Base-by-base conservation (phyloP, 441 rosid species). In the Syzygium syzygioides region DNA sequence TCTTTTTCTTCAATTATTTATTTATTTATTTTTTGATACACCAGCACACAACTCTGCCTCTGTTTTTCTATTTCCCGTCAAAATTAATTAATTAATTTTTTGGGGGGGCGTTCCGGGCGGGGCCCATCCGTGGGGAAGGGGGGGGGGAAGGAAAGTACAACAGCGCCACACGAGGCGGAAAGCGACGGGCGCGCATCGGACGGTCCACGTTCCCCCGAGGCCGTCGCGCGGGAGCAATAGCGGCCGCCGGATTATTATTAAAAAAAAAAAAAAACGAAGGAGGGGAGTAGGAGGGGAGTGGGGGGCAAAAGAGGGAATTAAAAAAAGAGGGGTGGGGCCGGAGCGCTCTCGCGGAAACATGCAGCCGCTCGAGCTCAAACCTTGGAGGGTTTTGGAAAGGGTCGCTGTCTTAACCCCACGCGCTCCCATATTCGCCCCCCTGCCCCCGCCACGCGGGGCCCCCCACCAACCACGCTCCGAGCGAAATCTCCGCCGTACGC, bases 321-420 rank as follows among this genome's bases (percentile, higher is more conserved):
- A 45, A 3, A 7, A n/a, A 62, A 15, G 26, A 11, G 17, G 53
- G 14, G n/a, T 15, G 28, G 30, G 30, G 37, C 17, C n/a, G 2
- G 83, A 25, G 18, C 10, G 18, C 10, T 71, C 79, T 59, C 89
- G 97, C 96, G 97, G 94, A 93, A 92, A 94, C 94, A 80, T 85
- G 97, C 93, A 94, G 93, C 92, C 86, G 90, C 83, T 57, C 88
- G 62, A 30, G 92, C 97, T 94, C 93, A 92, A 93, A 93, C 95
- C 92, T 94, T 87, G 95, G 97, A 94, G 55, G 17, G 45, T 55
- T 32, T 50, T 14, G 17, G 34, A n/a, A 54, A 30, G 93, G 94
- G 71, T 64, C 7, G 7, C 15, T 30, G 3, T 64, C 14, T 53
- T 14, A 13, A 53, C 54, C 54, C 54, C 17, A 12, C 17, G 2